Conservation (phyloP, 108 stramenopile species). For the Nitzschia putrida region DNA sequence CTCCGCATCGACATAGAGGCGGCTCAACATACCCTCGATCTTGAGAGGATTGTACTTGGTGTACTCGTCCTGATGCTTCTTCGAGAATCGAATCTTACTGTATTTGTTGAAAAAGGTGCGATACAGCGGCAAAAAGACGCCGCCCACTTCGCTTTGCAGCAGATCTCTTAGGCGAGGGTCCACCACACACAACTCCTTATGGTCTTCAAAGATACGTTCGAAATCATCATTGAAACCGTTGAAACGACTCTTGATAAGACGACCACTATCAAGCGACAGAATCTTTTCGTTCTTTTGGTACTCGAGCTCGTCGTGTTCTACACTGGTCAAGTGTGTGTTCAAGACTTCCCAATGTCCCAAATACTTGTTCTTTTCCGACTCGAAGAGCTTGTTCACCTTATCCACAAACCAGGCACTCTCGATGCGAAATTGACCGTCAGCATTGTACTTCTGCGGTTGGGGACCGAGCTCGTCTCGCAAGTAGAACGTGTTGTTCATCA, state of each 20-base stretch:
- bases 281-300: constrained; percentile 70
- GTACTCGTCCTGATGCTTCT: constrained; percentile 84
- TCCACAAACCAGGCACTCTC: constrained; percentile 75
- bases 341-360: constrained; percentile 70
- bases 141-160: constrained; percentile 63
- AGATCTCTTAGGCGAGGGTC: constrained; percentile 63
- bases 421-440: constrained; percentile 60
- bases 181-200: constrained; percentile 67
- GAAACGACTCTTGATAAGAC: constrained; percentile 82
- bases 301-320: constrained; percentile 68
- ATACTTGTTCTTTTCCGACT: constrained; percentile 77
- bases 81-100: constrained; percentile 77
- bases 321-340: constrained; percentile 69
- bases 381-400: constrained; percentile 72
- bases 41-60: constrained; percentile 75
- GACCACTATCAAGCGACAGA: constrained; percentile 78
- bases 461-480: constrained; percentile 71
- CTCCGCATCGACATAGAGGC: constrained; percentile 47
- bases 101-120: constrained; percentile 77
- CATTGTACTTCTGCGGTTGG: neutral
- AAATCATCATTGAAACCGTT: constrained; percentile 85
- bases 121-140: constrained; percentile 71
- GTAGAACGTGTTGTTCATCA: constrained; percentile 89
- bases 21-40: constrained; percentile 53
- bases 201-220: constrained; percentile 65